phyloP scores from a whole-genome alignment of 177 flowering plant genomes.

The Telopea speciosissima region DNA sequence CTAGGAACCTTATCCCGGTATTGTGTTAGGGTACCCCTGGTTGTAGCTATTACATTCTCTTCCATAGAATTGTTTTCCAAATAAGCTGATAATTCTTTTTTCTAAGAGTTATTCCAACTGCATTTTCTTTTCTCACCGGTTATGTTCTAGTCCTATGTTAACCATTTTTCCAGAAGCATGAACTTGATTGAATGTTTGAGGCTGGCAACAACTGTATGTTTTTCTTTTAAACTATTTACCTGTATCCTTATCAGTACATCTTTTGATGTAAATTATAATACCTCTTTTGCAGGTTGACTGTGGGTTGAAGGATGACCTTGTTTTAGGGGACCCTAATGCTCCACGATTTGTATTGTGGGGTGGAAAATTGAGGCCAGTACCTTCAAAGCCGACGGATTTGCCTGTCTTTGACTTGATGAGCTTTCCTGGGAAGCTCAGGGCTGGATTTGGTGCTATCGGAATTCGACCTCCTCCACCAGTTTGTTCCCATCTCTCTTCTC shows the following conservation, averaged over 20 bases:
- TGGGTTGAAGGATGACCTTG: constrained; percentile 87
- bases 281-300: constrained; percentile 60
- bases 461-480: constrained; percentile 94
- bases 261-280: background rate
- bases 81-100: background rate
- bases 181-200: background rate
- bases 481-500: constrained; percentile 31
- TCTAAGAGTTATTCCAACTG: background rate
- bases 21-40: no score
- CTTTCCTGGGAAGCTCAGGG: constrained; percentile 77
- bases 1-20: no score
- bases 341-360: constrained; percentile 89
- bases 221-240: background rate
- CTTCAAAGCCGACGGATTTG: constrained; percentile 67
- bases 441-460: constrained; percentile 89
- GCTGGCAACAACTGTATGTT: background rate
- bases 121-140: background rate
- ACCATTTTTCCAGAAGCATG: background rate
- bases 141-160: background rate
- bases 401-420: constrained; percentile 91
- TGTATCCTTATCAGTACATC: background rate
- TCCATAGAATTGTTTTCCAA: background rate
- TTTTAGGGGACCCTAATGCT: constrained; percentile 85
- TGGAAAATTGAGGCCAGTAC: constrained; percentile 85
- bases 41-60: no score